A percentile compares a stretch with the other conserved stretches of the same genome.
Evolutionary conservation across 805 yeast genomes (phyloP).

Genomic region (Grigorovia jiainica): DNA sequence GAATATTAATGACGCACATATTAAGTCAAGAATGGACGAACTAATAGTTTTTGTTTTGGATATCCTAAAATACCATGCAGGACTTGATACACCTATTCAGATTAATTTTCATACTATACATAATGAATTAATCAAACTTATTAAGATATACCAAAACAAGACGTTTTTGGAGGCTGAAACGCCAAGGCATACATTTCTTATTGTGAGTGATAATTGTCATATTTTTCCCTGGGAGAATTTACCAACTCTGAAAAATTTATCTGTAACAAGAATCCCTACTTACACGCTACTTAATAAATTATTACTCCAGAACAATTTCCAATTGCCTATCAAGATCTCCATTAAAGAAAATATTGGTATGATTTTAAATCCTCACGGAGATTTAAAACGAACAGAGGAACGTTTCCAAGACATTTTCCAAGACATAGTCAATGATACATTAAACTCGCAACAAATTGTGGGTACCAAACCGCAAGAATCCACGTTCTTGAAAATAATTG

Average conservation of each 20-base stretch:
- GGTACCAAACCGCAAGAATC: conserved; percentile 52
- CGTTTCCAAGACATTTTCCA: conserved; percentile 40
- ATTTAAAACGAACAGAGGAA: conserved; percentile 57
- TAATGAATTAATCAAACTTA: conserved; percentile 40
- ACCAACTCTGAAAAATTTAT: conserved; percentile 39
- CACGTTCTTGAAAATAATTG: conserved; percentile 37
- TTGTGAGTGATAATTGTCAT: conserved; percentile 60
- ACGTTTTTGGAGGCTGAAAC: too few species aligned
- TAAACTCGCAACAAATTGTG: conserved; percentile 44
- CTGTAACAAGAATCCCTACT: conserved; percentile 75
- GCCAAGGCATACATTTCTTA: conserved; percentile 52
- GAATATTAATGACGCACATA: conserved; percentile 22
- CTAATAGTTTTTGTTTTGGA: conserved; percentile 55
- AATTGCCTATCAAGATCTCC: conserved; percentile 12
- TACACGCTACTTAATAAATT: conserved; percentile 34
- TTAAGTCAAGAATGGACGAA: conserved; percentile 44
- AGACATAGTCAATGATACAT: conserved; percentile 13
- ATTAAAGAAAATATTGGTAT: conserved; percentile 39
- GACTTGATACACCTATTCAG: conserved; percentile 54
- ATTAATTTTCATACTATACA: conserved; percentile 49
- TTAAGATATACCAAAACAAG: conserved; percentile 27
- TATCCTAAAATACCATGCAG: conserved; percentile 52
- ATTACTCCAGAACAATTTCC: conserved; percentile 14
- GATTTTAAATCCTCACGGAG: conserved; percentile 76
- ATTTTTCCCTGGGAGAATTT: conserved; percentile 87